Conservation (phyloP, 768 basidiomycete genomes). For the Nidularia sp. region DNA sequence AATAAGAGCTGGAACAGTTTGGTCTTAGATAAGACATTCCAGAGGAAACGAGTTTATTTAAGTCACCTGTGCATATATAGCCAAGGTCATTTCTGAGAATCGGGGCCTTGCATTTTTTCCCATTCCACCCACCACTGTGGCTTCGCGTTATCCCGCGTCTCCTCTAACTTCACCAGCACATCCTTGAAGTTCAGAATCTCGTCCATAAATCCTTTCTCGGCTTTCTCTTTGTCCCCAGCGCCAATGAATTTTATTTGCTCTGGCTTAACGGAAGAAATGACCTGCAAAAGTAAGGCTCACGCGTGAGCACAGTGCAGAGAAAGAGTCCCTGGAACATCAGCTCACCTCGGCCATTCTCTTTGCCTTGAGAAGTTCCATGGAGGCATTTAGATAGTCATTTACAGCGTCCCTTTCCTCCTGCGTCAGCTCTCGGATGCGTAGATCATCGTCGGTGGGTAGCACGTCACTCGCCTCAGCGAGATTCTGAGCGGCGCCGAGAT, state of each 20-base stretch:
- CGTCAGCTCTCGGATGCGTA: constrained; percentile 36
- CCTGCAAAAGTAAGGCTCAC: not conserved
- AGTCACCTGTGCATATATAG: too few relatives aligned
- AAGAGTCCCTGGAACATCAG: not conserved
- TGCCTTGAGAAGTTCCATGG: constrained; percentile 19
- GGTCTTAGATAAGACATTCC: too few relatives aligned
- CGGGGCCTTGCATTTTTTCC: too few relatives aligned
- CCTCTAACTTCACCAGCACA: too few relatives aligned
- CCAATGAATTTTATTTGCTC: not conserved
- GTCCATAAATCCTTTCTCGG: too few relatives aligned
- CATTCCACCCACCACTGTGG: too few relatives aligned
- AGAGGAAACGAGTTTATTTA: too few relatives aligned
- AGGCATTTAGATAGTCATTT: constrained; percentile 29
- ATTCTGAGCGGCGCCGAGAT: not conserved
- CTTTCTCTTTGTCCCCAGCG: not conserved
- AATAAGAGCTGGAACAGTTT: too few relatives aligned
- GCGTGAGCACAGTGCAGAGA: not conserved
- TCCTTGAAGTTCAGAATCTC: too few relatives aligned
- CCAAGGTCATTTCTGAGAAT: too few relatives aligned
- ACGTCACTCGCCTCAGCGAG: not conserved
- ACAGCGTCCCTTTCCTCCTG: constrained; percentile 27
- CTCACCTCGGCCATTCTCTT: constrained; percentile 18
- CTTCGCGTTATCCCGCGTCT: too few relatives aligned
- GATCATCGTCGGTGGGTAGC: constrained; percentile 23
- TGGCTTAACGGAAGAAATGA: not conserved